These are phyloP conservation scores for Ettlia oleoabundans DNA, from an alignment of 139 green algal genomes.

Conservation along the genomic window DNA sequence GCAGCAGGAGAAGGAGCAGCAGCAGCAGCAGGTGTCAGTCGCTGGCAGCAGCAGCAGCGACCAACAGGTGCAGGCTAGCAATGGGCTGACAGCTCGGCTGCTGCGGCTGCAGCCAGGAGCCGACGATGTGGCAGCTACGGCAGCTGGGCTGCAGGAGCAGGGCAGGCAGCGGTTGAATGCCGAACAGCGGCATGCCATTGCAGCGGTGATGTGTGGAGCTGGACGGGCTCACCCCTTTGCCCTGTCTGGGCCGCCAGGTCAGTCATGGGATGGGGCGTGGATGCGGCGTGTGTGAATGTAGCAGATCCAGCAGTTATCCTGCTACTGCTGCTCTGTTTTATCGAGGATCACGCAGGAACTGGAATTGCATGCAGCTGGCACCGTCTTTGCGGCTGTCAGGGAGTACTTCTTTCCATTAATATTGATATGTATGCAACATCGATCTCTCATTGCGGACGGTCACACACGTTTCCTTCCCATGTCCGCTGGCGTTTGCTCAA, in stretches of 20 bases:
- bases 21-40: neutral
- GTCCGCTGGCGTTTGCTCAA: too few relatives aligned
- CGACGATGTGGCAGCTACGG: neutral
- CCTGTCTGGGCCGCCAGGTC: slow-evolving; percentile 70
- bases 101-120: neutral
- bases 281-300: neutral
- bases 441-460: too few relatives aligned
- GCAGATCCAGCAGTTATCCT: too few relatives aligned
- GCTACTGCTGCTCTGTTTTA: too few relatives aligned
- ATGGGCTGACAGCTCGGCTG: neutral
- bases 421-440: too few relatives aligned
- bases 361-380: too few relatives aligned
- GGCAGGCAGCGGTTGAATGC: slow-evolving; percentile 54
- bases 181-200: slow-evolving; percentile 67
- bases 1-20: too few relatives aligned
- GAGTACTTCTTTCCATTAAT: too few relatives aligned
- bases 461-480: too few relatives aligned
- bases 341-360: too few relatives aligned
- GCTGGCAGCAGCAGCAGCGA: neutral
- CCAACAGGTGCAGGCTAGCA: slow-evolving; percentile 5
- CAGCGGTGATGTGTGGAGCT: slow-evolving; percentile 51
- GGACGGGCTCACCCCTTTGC: slow-evolving; percentile 50
- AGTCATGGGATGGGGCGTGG: neutral
- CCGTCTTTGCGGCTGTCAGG: too few relatives aligned
- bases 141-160: neutral